Evolutionary conservation across 176 grass and related monocot species (phyloP), one percentile per base, ranked within the genome.

Genomic region (Metroxylon sagu): DNA sequence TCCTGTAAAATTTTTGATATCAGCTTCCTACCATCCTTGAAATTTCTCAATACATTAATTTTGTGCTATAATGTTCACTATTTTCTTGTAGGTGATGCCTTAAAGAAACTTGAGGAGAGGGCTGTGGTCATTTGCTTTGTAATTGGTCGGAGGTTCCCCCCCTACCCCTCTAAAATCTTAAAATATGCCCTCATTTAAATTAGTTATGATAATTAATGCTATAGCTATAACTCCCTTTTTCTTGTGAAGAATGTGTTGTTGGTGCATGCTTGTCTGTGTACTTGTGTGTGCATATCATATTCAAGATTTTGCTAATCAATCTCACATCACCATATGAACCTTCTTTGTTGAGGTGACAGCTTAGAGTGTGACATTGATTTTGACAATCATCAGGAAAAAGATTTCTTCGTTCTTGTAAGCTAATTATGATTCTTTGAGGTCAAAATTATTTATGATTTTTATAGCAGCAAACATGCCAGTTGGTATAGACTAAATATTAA

Each of bases 331-430:
- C 12, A 48, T 74, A 21, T 53, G 55, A 65, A 77, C 16, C 64
- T 80, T 79, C 35, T 69, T 57, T 92, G 89, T 77, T 73, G 93
- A 73, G 93, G 93, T 69, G 93, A 98, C 83, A 98, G 84, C 66
- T 89, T 98, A 79, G 93, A 98, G 31, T 87, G 84, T 56, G 85
- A 78, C 52, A 92, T 98, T 66, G 85, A 98, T 30, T 81, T 92
- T 7, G 88, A 98, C 83, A 92, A 80, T 66, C 79, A 64, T 7
- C 72, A 21, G 54, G 92, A 81, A 28, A 83, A 92, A 1, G 87
- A 98, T 67, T 98, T 89, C 59, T 88, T 98, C 59, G 81, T 98
- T 75, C 93, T 98, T 80, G 93, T 98, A 89, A 83, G 79, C 70
- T 68, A 12, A 39, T 39, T 39, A 39, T 10, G 35, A 39, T 39